Conservation (phyloP, 495 filamentous ascomycete species). For the Neurospora sp. region DNA sequence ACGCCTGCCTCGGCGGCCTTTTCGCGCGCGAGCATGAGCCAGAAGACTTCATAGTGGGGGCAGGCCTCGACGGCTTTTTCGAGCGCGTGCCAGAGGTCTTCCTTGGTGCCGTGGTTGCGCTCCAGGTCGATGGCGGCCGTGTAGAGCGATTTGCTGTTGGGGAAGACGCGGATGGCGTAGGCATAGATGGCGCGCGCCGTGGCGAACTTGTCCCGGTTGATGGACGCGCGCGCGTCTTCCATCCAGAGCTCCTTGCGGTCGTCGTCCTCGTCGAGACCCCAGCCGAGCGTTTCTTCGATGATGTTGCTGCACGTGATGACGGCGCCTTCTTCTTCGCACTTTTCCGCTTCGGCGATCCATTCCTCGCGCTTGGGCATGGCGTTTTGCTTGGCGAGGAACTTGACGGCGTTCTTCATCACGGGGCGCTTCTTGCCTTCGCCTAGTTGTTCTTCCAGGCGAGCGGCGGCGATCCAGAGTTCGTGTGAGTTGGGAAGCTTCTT, state of each 20-base stretch:
- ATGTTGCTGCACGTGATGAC: slow-evolving; percentile 78
- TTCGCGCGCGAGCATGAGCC: slow-evolving; percentile 92
- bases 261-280: slow-evolving; percentile 90
- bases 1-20: slow-evolving; percentile 61
- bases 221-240: slow-evolving; percentile 76
- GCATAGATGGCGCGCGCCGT: slow-evolving; percentile 90
- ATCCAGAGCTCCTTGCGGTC: slow-evolving; percentile 92
- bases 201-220: slow-evolving; percentile 68
- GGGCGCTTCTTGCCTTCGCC: slow-evolving; percentile 61
- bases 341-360: slow-evolving; percentile 92
- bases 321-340: slow-evolving; percentile 87
- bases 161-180: slow-evolving; percentile 80
- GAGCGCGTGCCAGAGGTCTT: slow-evolving; percentile 71
- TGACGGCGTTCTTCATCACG: slow-evolving; percentile 89
- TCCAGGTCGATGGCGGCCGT: slow-evolving; percentile 85
- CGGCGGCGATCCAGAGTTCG: slow-evolving; percentile 94
- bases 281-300: slow-evolving; percentile 87
- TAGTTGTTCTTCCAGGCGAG: slow-evolving; percentile 84
- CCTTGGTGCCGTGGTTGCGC: slow-evolving; percentile 77
- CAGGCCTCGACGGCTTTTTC: slow-evolving; percentile 93
- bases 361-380: slow-evolving; percentile 96
- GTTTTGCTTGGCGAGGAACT: slow-evolving; percentile 79
- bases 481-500: slow-evolving; percentile 85
- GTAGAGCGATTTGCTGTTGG: slow-evolving; percentile 75
- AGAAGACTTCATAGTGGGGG: slow-evolving; percentile 79